Base-by-base conservation (phyloP, 1,284 basidiomycete species). In the Fomitopsis pinicola region DNA sequence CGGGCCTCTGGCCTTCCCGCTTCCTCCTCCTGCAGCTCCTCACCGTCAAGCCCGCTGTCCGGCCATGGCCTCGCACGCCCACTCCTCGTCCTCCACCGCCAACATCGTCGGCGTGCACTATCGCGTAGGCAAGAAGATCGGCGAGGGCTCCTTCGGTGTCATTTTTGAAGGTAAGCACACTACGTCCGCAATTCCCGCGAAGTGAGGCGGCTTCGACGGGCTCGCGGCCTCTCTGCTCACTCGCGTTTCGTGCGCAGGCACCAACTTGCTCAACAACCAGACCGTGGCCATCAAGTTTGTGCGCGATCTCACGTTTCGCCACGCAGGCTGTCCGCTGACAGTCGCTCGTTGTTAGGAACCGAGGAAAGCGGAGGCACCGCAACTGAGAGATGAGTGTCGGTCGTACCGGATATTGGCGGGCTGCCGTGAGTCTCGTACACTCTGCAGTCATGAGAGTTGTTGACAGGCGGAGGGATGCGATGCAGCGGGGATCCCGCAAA, bases 241-340 rank as follows among this genome's bases (percentile, higher is more conserved):
- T 15, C 36, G 14, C 17, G 35, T 60, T 60, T 52, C 63, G 44
- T 38, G 28, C 62, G 50, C 72, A 95, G 94, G 95, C 59, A 95
- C 94, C 52, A 97, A 98, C 75, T 80, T 97, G 48, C 85, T 97
- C 75, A 97, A 97, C 81, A 93, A 91, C 38, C 94, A 96, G 80
- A 95, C 94, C 5, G 94, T 97, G 59, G 95, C 95, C 63, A 97
- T 98, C 87, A 98, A 98, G 82, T 98, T 98, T 83, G 95, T 95
- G 73, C 76, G 92, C 86, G 40, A 5, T 17, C 17, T 50, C 30
- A 30, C 48, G 17, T 26, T 38, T 40, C 50, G 26, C 40, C 56
- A 53, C 52, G 55, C 61, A 57, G 55, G 15, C 38, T 53, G 48
- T 33, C 54, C 52, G 40, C 61, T 42, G 45, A 38, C 59, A 48